phyloP scores from a whole-genome alignment of 768 basidiomycete species.

The Kwoniella dendrophila region DNA sequence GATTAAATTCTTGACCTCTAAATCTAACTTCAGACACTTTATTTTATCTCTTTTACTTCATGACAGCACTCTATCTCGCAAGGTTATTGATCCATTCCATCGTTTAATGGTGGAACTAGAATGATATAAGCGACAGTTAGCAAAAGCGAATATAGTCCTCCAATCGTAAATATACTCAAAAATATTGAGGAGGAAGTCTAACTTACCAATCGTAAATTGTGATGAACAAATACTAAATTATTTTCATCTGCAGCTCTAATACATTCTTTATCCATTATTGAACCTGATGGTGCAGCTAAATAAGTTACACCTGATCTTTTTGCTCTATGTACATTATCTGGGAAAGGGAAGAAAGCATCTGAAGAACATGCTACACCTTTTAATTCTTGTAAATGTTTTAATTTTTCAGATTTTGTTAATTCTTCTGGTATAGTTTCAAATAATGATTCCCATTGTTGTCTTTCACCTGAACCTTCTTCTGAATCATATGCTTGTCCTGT shows the following conservation, averaged over 20 bases:
- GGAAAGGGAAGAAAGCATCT: slow-evolving; percentile 99
- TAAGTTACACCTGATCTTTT: slow-evolving; percentile 89
- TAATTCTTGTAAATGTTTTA: slow-evolving; percentile 71
- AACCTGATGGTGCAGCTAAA: slow-evolving; percentile 80
- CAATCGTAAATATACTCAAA: not conserved
- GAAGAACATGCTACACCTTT: slow-evolving; percentile 89
- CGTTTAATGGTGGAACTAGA: slow-evolving; percentile 8
- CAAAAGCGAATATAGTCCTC: not conserved
- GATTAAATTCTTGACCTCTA: too few species aligned
- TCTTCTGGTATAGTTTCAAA: slow-evolving; percentile 73
- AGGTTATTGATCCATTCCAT: not conserved
- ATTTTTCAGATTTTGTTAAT: slow-evolving; percentile 70
- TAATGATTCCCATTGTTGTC: slow-evolving; percentile 82
- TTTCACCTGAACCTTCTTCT: slow-evolving; percentile 87
- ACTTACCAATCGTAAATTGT: slow-evolving; percentile 84
- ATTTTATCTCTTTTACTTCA: not conserved
- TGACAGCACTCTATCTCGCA: not conserved
- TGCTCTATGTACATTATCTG: slow-evolving; percentile 94
- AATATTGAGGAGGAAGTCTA: not conserved
- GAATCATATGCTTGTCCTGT: slow-evolving; percentile 72
- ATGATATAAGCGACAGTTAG: not conserved
- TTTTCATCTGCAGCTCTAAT: slow-evolving; percentile 96
- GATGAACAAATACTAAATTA: slow-evolving; percentile 87
- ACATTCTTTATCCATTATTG: slow-evolving; percentile 96
- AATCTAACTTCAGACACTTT: not conserved